A percentile compares a stretch with the other conserved stretches of the same genome.
phyloP scores from a whole-genome alignment of 2,329 filamentous ascomycete genomes.

The Acarospora socialis region DNA sequence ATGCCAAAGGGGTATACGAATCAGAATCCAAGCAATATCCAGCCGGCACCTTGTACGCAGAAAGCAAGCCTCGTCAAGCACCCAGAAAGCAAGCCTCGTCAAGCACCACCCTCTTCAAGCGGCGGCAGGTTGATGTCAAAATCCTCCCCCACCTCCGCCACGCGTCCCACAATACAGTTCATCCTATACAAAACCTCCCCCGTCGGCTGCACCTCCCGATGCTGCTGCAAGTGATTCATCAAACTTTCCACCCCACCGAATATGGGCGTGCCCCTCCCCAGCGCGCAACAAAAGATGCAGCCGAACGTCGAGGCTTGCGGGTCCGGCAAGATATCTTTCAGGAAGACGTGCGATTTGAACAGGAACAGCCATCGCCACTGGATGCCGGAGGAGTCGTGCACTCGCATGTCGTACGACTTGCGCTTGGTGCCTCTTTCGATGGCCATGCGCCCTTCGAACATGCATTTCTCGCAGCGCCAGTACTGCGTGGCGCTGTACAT shows the following conservation, averaged over 20 bases:
- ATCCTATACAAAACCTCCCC: constrained; percentile 27
- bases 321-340: constrained; percentile 17
- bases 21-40: no score
- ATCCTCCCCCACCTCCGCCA: constrained; percentile 26
- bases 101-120: no score
- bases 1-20: no score
- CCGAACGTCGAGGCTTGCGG: constrained; percentile 21
- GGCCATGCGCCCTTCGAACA: constrained; percentile 27
- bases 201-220: constrained; percentile 21
- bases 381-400: constrained; percentile 22
- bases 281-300: constrained; percentile 34
- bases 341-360: constrained; percentile 30
- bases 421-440: constrained; percentile 13
- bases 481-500: constrained; percentile 19
- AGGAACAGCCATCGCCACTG: constrained; percentile 34
- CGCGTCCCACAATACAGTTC: constrained; percentile 28
- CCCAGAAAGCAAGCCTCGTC: no score
- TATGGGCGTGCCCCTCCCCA: constrained; percentile 22
- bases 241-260: constrained; percentile 29
- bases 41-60: no score
- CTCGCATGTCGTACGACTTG: constrained; percentile 18
- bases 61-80: no score
- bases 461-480: constrained; percentile 29
- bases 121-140: constrained; percentile 39
- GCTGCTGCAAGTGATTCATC: constrained; percentile 29